Base-by-base conservation (phyloP, 2,329 filamentous ascomycete genomes). In the Fusarium caatingaense region DNA sequence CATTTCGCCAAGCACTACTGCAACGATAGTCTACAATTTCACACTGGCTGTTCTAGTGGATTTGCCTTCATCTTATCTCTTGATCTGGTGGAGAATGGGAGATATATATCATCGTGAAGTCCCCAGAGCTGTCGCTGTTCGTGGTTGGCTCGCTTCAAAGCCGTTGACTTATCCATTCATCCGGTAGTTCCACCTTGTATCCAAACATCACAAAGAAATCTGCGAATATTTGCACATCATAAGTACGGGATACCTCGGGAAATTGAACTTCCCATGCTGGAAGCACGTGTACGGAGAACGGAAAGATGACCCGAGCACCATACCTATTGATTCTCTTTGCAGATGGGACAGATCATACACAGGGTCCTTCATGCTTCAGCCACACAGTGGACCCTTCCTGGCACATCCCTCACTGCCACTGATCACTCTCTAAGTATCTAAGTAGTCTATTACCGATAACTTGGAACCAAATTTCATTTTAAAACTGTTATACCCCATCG, bases 161-260 rank as follows among this genome's bases (percentile, higher is more conserved):
- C 30, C 12, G 15, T 46, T 49, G 27, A 40, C 54, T 57, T 48
- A 70, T 70, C 68, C 68, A 57, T 70, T 70, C 59, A 68, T 49
- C 68, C 68, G 68, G 47, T 13, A 64, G 18, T 23, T 49, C 45
- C 23, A 12, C 40, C 53, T 56, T 49, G 30, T 25, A 49, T 21
- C 25, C 23, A 42, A 50, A 27, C n/a, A 37, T 45, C 21, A 42
- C 28, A 8, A 34, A 55, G 13, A 56, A 56, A 30, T 18, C 34
- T 25, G 48, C 30, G 20, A 63, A 12, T 40, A 27, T 15, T 15
- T 27, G 10, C 27, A 28, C 21, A 30, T 23, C 13, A 44, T 30
- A 32, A 15, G 13, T 15, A 27, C 42, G 49, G 49, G 10, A 53
- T 42, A 28, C 27, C 37, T 51, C 48, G 59, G 49, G 13, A 27